Base-by-base conservation (phyloP, 371 early-diverging fungal genomes). In the Mortierella sp. region DNA sequence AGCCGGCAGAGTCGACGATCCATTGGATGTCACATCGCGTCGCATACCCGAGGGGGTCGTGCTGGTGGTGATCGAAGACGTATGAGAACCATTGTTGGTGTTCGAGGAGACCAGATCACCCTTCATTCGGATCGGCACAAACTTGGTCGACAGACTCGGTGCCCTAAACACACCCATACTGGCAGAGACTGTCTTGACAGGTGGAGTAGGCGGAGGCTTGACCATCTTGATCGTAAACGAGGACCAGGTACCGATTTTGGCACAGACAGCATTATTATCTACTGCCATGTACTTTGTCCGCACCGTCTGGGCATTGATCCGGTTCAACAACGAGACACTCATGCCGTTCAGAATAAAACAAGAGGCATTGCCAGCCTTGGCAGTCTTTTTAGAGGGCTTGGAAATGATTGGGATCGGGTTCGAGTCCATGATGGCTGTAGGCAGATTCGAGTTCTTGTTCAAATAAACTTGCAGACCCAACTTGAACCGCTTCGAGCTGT, bases 221-320 rank as follows among this genome's bases (percentile, higher is more conserved):
- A 86, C 84, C 60, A 92, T 83, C 51, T 87, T 85, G 48, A 93
- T 91, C 45, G 89, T 85, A 62, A 93, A 91, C 1, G 93, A 88
- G 19, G 91, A 87, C 93, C 93, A 93, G 51, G 90, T 85, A 50
- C 88, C 83, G 59, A 90, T 89, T 74, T 89, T 90, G 16, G 91
- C 92, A 37, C 90, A 88, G 53, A 91, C 82, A 52, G 85, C 85
- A 43, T 83, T 76, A 30, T 85, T 84, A 50, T 83, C 82, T 46
- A 87, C 86, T 25, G 82, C 84, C 83, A 93, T 85, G 75, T 92
- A 93, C 74, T 91, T 91, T 51, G 94, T 93, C 57, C 92, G 85
- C 30, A 92, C 91, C 4, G 93, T 93, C 80, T 93, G 94, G 28
- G 93, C 92, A 60, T 92, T 92, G 82, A 93, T 92, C 52, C 94